These are phyloP conservation scores for Ascochyta lentis DNA, from an alignment of 2,329 filamentous ascomycete genomes.

Conservation along the genomic window DNA sequence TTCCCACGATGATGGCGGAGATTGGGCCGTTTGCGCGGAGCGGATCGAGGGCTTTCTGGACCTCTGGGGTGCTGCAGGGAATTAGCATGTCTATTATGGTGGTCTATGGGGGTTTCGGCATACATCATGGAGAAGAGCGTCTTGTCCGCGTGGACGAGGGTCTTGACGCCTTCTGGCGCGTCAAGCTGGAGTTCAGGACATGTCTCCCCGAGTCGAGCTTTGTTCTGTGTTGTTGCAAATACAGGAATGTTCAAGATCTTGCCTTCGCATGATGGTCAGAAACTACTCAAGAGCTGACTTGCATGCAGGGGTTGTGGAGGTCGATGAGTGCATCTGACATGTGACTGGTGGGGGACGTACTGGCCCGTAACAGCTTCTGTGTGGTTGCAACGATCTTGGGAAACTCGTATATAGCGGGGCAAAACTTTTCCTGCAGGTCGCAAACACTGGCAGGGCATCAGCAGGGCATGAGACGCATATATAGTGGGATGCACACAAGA, in stretches of 20 bases:
- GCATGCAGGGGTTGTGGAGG: not conserved
- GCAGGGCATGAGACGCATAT: conserved; percentile 12
- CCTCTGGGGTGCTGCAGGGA: conserved; percentile 62
- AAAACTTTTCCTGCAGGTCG: conserved; percentile 94
- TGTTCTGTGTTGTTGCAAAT: conserved; percentile 85
- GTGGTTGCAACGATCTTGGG: conserved; percentile 69
- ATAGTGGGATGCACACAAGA: conserved; percentile 44
- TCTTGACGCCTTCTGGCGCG: conserved; percentile 57
- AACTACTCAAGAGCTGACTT: not conserved
- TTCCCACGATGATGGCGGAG: conserved; percentile 79
- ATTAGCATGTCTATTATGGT: conserved; percentile 1
- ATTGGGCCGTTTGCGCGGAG: conserved; percentile 38
- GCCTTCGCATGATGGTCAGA: conserved; percentile 38
- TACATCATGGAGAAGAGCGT: conserved; percentile 85
- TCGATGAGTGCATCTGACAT: not conserved
- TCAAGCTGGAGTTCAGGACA: conserved; percentile 72
- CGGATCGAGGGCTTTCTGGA: conserved; percentile 57
- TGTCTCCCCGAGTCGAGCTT: conserved; percentile 77
- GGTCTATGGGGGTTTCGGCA: not conserved
- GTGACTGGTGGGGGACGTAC: conserved; percentile 31
- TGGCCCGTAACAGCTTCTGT: conserved; percentile 60
- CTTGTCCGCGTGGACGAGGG: conserved; percentile 75
- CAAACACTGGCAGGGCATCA: conserved; percentile 70
- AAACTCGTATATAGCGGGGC: conserved; percentile 81
- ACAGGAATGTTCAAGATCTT: conserved; percentile 75